Evolutionary conservation across 164 flowering plant species (phyloP), one percentile per base, ranked within the genome.

Genomic region (Cinnamomum micranthum): DNA sequence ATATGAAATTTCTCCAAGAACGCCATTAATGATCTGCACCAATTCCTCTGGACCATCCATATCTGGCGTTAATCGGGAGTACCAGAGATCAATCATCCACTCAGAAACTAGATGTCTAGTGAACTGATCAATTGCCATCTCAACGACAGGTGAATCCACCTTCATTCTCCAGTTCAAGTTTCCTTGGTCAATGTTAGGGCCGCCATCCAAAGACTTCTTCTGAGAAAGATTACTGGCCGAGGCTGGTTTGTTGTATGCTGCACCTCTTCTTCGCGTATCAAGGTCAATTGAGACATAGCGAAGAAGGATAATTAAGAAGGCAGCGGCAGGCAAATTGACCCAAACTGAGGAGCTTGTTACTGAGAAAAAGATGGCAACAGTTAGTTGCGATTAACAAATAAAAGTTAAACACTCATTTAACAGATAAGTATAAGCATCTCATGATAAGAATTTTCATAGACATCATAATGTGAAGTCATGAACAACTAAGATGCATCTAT

Each of bases 61-160:
- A 82, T 96, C 98, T 52, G 97, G 94, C 15, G 98, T 94, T 79
- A 96, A 59, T 31, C 90, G 90, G 55, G 92, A 88, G 74, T 96
- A 96, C 99, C 99, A 96, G 28, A 96, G 95, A 88, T 91, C 90
- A 55, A 92, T 87, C 77, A 96, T 90, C 95, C 92, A 96, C 83
- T 96, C 99, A 19, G 97, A 90, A 73, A 92, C 82, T 41, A 96
- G 73, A 82, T 90, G 99, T 75, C 88, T 81, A n/a, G 93, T 88
- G 76, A 96, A 89, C 63, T 89, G 92, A 84, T 94, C 95, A 20
- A 96, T 87, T 70, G 99, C 99, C 68, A 85, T 88, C 85, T 96
- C 99, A 75, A 91, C 98, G 71, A 83, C 85, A 68, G 96, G 95
- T n/a, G 98, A 94, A 77, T 89, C 87, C 74, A 96, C 97, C 84